Evolutionary conservation across 805 yeast species (phyloP).

Genomic region (Pichia gijzeniarum): DNA sequence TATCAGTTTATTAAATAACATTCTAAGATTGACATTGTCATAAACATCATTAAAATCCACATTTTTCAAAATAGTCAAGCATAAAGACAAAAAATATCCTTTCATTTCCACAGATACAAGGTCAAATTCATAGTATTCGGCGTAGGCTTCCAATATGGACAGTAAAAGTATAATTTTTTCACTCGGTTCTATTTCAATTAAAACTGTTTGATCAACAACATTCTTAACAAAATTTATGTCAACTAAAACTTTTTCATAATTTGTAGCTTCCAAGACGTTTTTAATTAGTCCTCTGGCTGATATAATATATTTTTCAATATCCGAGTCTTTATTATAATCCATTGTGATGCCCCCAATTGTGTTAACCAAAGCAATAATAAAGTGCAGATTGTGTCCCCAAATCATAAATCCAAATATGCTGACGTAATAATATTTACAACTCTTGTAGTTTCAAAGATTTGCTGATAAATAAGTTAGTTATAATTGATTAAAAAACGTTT

Average conservation of each 20-base stretch:
- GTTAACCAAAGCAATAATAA: no score
- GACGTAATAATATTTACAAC: no score
- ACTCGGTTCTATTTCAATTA: neutral
- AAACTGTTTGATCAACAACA: neutral
- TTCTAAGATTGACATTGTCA: neutral
- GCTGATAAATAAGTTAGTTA: no score
- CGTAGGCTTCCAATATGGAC: slow-evolving; percentile 3
- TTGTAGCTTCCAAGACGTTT: neutral
- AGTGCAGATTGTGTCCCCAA: no score
- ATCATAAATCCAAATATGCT: no score
- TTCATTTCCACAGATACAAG: neutral
- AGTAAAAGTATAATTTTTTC: slow-evolving; percentile 2
- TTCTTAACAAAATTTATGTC: slow-evolving; percentile 3
- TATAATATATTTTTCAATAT: neutral
- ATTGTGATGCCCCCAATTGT: no score
- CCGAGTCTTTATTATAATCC: neutral
- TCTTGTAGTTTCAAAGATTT: no score
- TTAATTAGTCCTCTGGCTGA: neutral
- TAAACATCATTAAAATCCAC: slow-evolving; percentile 5
- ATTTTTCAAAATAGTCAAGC: slow-evolving; percentile 1
- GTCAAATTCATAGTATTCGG: neutral
- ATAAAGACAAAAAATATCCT: slow-evolving; percentile 1
- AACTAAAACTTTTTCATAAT: neutral
- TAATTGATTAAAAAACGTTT: no score
- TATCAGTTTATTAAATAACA: slow-evolving; percentile 8